Evolutionary conservation across 192 early-diverging fungal species (phyloP).

Genomic region (Entomortierella lignicola): DNA sequence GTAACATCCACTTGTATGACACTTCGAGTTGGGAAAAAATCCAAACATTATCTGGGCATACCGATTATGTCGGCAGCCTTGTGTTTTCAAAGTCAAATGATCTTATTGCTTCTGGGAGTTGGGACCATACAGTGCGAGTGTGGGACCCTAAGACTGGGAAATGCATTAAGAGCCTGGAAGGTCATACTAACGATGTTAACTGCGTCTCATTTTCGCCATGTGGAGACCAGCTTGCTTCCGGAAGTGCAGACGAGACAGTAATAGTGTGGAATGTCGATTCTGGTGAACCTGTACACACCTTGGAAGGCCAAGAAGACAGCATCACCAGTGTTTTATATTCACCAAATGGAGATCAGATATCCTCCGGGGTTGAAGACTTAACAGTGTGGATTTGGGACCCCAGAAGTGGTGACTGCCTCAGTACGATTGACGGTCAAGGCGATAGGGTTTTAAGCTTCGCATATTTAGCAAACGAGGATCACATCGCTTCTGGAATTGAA

Average conservation of each 20-base stretch:
- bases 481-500: too few relatives aligned
- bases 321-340: neutral
- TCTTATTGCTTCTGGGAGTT: slow-evolving; percentile 8
- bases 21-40: neutral
- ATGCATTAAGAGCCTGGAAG: neutral
- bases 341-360: neutral
- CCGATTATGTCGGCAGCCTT: neutral
- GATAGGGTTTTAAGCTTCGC: neutral
- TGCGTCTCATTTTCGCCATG: slow-evolving; percentile 5
- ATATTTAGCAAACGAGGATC: too few relatives aligned
- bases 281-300: neutral
- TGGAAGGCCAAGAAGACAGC: neutral
- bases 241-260: neutral
- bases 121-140: neutral
- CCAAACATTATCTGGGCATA: neutral
- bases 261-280: neutral
- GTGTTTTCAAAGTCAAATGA: neutral
- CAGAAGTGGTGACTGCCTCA: neutral
- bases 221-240: slow-evolving; percentile 3
- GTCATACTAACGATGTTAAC: neutral
- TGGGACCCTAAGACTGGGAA: slow-evolving; percentile 5
- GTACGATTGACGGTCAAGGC: neutral
- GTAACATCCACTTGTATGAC: too few relatives aligned
- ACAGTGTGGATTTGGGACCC: slow-evolving; percentile 1
- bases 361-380: neutral